A percentile compares a stretch with the other conserved stretches of the same genome.
phyloP scores from a whole-genome alignment of 177 flowering plant species.

The Telopea speciosissima region DNA sequence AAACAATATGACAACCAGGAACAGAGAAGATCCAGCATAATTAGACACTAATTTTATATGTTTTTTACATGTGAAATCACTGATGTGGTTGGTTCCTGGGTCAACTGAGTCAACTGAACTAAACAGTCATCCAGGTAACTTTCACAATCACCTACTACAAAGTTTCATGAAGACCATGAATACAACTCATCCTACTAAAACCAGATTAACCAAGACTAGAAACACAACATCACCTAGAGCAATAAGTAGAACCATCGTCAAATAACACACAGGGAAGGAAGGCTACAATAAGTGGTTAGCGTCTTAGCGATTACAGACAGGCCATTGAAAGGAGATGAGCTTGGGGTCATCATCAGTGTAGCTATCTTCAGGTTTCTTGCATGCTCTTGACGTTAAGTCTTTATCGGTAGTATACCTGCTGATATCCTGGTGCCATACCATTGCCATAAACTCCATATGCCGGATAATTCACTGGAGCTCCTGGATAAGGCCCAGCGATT shows the following conservation, averaged over 20 bases:
- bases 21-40: background rate
- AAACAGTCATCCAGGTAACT: conserved; percentile 25
- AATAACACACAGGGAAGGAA: conserved; percentile 47
- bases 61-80: too few species aligned
- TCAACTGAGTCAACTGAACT: conserved; percentile 13
- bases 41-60: background rate
- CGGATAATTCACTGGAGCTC: conserved; percentile 61
- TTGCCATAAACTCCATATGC: conserved; percentile 63
- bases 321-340: conserved; percentile 38
- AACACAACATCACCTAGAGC: conserved; percentile 32
- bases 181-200: too few species aligned
- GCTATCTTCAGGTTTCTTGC: conserved; percentile 39
- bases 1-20: too few species aligned
- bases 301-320: conserved; percentile 58
- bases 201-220: conserved; percentile 30
- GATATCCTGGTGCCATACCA: conserved; percentile 70
- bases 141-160: conserved; percentile 43
- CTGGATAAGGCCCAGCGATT: conserved; percentile 51
- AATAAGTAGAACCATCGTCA: conserved; percentile 23
- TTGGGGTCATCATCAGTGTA: conserved; percentile 49
- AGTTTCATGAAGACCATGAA: conserved; percentile 10
- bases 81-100: background rate
- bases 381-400: conserved; percentile 4
- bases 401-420: conserved; percentile 85
- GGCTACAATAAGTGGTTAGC: conserved; percentile 42